Evolutionary conservation across 768 basidiomycete genomes (phyloP).

Genomic region (Mycena maculata): DNA sequence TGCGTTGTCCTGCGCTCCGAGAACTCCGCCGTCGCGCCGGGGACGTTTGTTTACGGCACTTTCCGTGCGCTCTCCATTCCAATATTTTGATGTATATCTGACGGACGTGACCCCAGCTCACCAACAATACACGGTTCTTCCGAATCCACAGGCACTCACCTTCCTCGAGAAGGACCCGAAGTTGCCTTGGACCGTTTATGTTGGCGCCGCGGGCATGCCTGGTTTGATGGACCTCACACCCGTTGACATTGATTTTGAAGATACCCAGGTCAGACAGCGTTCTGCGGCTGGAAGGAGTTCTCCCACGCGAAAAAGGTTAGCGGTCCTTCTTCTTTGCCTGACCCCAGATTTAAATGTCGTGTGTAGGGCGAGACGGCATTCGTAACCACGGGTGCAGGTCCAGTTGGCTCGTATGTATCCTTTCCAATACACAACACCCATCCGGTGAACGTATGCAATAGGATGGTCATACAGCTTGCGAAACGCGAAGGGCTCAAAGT

Average conservation of each 20-base stretch:
- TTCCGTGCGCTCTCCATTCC: conserved; percentile 38
- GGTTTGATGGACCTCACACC: conserved; percentile 43
- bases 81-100: background rate
- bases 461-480: conserved; percentile 15
- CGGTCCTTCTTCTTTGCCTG: background rate
- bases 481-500: conserved; percentile 19
- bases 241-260: background rate
- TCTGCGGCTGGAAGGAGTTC: conserved; percentile 40
- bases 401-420: conserved; percentile 16
- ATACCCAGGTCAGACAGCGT: conserved; percentile 41
- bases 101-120: conserved; percentile 5
- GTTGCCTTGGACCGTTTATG: conserved; percentile 42
- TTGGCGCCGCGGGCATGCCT: conserved; percentile 68
- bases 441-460: background rate
- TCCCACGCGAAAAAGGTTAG: conserved; percentile 31
- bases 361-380: conserved; percentile 15
- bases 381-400: conserved; percentile 10
- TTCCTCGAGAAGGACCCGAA: conserved; percentile 8
- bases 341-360: background rate
- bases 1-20: conserved; percentile 61
- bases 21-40: conserved; percentile 43
- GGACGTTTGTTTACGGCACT: conserved; percentile 58
- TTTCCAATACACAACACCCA: no score
- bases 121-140: conserved; percentile 15
- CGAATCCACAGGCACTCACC: background rate